phyloP scores from a whole-genome alignment of 73 alveolate genomes.

The Paramecium octaurelia region DNA sequence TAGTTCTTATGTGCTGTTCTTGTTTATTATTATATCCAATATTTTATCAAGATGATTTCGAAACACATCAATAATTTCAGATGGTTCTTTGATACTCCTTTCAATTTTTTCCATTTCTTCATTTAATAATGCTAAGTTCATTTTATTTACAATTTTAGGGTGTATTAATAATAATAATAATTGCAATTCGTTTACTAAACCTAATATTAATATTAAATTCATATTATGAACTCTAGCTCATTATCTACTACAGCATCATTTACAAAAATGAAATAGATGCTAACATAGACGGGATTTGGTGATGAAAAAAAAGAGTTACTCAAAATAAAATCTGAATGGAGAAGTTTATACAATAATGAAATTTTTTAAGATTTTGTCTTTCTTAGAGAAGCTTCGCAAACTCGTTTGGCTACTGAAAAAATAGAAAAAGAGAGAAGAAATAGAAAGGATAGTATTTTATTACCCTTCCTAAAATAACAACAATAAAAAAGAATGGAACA shows the following conservation, averaged over 20 bases:
- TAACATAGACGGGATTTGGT: neutral
- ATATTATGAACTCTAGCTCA: constrained; percentile 21
- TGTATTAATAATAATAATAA: neutral
- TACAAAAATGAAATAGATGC: neutral
- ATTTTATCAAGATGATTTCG: neutral
- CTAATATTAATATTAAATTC: neutral
- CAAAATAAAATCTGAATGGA: constrained; percentile 43
- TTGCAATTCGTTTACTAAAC: neutral
- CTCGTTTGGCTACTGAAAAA: neutral
- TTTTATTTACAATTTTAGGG: neutral
- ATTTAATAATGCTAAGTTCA: neutral
- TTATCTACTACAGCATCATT: constrained; percentile 45
- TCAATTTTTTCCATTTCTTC: neutral
- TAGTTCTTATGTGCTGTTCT: neutral
- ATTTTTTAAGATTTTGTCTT: constrained; percentile 34
- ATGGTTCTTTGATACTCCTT: neutral
- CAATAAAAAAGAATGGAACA: constrained; percentile 20
- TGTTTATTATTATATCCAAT: neutral
- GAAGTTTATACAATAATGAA: constrained; percentile 4
- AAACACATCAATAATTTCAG: neutral
- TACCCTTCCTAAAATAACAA: neutral
- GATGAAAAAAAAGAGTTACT: constrained; percentile 5
- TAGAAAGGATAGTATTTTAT: neutral
- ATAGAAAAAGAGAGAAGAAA: neutral
- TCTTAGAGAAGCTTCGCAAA: neutral